Evolutionary conservation across 2,329 filamentous ascomycete species (phyloP).

Genomic region (Chrysosporium queenslandicum): DNA sequence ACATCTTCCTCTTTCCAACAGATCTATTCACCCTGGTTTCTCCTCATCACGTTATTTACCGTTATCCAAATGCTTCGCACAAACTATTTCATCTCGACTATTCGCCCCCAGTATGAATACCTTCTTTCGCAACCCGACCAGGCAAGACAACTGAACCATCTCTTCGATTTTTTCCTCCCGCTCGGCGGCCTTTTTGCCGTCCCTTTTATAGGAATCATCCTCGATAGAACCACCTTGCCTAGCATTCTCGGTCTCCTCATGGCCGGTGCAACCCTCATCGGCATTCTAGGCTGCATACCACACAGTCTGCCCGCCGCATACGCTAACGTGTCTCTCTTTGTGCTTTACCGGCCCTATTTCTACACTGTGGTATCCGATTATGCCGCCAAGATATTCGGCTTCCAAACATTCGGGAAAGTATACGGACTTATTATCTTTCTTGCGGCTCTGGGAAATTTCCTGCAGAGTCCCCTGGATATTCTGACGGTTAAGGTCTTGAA

Average conservation of each 20-base stretch:
- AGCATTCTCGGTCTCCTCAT: constrained; percentile 62
- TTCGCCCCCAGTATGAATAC: constrained; percentile 68
- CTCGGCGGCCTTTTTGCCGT: constrained; percentile 70
- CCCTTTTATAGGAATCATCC: constrained; percentile 70
- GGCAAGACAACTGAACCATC: constrained; percentile 63
- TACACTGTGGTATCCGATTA: constrained; percentile 89
- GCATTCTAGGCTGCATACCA: constrained; percentile 64
- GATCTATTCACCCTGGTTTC: constrained; percentile 72
- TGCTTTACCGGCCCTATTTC: constrained; percentile 77
- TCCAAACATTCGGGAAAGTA: constrained; percentile 81
- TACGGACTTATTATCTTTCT: constrained; percentile 85
- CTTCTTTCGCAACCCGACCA: constrained; percentile 54
- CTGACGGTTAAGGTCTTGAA: constrained; percentile 62
- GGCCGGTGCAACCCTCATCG: constrained; percentile 60
- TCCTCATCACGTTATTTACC: constrained; percentile 69
- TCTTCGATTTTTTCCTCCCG: constrained; percentile 75
- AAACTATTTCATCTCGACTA: constrained; percentile 82
- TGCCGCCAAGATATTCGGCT: constrained; percentile 83
- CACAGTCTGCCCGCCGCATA: constrained; percentile 58
- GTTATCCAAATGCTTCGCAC: constrained; percentile 64
- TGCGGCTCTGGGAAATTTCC: constrained; percentile 72
- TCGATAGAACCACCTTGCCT: constrained; percentile 67
- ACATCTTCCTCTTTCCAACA: constrained; percentile 60
- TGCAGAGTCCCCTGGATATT: constrained; percentile 67
- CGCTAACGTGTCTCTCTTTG: constrained; percentile 69